A percentile compares a stretch with the other conserved stretches of the same genome.
Conservation (phyloP, 306 rosid species). For the Pterocarpus santalinus region DNA sequence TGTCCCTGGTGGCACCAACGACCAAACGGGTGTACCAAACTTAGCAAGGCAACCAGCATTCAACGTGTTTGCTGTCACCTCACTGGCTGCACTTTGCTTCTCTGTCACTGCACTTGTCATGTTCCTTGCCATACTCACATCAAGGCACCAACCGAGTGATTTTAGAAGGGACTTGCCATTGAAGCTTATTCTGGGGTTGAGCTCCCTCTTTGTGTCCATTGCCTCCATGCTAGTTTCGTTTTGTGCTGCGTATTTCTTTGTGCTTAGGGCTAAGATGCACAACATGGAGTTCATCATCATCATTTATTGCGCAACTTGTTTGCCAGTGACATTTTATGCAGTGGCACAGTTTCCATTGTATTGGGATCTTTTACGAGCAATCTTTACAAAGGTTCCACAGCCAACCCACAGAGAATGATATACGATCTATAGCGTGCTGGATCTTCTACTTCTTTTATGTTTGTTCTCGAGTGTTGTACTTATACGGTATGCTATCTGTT, state of each 20-base stretch:
- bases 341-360: constrained; percentile 52
- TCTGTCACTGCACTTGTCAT: too few relatives aligned
- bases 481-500: too few relatives aligned
- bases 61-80: too few relatives aligned
- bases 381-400: constrained; percentile 10
- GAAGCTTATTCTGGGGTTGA: constrained; percentile 38
- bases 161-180: constrained; percentile 39
- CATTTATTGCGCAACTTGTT: constrained; percentile 39
- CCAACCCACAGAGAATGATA: neutral
- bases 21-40: too few relatives aligned
- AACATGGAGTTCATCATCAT: constrained; percentile 16
- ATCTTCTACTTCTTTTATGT: too few relatives aligned
- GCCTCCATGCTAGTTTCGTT: constrained; percentile 47
- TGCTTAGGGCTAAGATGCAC: constrained; percentile 33
- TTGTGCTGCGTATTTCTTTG: constrained; percentile 52
- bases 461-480: too few relatives aligned
- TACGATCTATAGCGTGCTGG: too few relatives aligned
- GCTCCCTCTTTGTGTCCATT: constrained; percentile 36
- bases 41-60: too few relatives aligned
- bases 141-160: constrained; percentile 45
- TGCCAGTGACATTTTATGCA: constrained; percentile 47
- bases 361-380: constrained; percentile 52
- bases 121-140: constrained; percentile 26
- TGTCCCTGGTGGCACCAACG: too few relatives aligned
- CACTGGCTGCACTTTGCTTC: too few relatives aligned